A percentile compares a stretch with the other conserved stretches of the same genome.
These are phyloP conservation scores for Astragalus glycyphyllos DNA, from an alignment of 306 rosid genomes.

Conservation along the genomic window DNA sequence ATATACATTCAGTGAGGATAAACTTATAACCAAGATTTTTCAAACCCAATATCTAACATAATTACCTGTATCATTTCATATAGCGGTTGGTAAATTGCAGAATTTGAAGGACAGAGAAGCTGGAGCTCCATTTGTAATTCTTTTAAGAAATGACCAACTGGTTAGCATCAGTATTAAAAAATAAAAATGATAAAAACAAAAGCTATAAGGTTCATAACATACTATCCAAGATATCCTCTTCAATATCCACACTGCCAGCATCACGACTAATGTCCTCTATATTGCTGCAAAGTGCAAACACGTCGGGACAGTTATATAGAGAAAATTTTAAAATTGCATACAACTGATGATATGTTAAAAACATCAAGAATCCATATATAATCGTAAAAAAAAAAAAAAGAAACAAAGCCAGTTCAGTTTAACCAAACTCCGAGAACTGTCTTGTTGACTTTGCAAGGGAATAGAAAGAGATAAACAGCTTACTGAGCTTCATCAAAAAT, in stretches of 20 bases:
- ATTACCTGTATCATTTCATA: slow-evolving; percentile 89
- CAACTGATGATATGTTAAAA: slow-evolving; percentile 28
- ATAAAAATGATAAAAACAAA: slow-evolving; percentile 32
- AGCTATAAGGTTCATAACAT: slow-evolving; percentile 52
- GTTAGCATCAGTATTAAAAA: slow-evolving; percentile 41
- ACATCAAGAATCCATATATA: slow-evolving; percentile 19
- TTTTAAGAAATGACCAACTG: slow-evolving; percentile 49
- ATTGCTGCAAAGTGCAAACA: slow-evolving; percentile 72
- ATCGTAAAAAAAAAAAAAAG: not conserved
- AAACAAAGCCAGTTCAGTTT: not conserved
- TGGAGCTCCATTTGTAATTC: slow-evolving; percentile 82
- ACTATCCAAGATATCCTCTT: slow-evolving; percentile 81
- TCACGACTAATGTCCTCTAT: slow-evolving; percentile 94
- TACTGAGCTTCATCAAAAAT: slow-evolving; percentile 96
- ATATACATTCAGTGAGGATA: slow-evolving; percentile 29
- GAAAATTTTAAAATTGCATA: slow-evolving; percentile 29
- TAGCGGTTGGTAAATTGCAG: slow-evolving; percentile 74
- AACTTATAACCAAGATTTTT: slow-evolving; percentile 39
- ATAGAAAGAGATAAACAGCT: slow-evolving; percentile 43
- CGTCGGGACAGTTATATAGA: slow-evolving; percentile 26
- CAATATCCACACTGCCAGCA: slow-evolving; percentile 90
- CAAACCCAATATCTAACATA: slow-evolving; percentile 34
- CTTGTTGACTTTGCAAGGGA: slow-evolving; percentile 23
- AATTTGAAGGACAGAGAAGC: slow-evolving; percentile 62
- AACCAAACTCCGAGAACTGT: slow-evolving; percentile 19